A percentile compares a stretch with the other conserved stretches of the same genome.
These are phyloP conservation scores for Solanum chilense DNA, from an alignment of 257 asterid genomes.

Conservation along the genomic window DNA sequence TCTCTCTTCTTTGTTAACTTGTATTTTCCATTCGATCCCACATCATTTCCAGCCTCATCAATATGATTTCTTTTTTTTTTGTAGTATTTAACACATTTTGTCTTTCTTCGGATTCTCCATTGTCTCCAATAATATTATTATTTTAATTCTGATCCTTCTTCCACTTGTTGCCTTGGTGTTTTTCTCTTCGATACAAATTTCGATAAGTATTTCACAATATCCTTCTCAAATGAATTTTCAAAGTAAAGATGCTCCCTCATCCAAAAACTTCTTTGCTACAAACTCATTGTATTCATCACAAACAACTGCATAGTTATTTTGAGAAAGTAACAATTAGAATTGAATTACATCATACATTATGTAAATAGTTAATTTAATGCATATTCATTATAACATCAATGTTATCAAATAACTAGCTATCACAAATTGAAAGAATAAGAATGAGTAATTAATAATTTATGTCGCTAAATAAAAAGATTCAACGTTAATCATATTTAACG, in stretches of 20 bases:
- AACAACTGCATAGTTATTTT: not conserved
- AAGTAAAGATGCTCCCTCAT: not conserved
- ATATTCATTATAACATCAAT: not conserved
- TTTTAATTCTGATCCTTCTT: not conserved
- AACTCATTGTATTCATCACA: not conserved
- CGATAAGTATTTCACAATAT: not conserved
- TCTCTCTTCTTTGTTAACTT: not conserved
- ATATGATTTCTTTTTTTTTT: not conserved
- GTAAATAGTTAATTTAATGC: not conserved
- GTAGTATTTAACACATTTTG: not conserved
- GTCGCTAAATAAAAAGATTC: not conserved
- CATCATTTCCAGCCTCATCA: not conserved
- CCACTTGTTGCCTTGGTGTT: not conserved
- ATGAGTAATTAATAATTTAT: too few species aligned
- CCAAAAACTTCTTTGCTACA: not conserved
- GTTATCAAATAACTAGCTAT: not conserved
- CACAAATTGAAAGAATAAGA: too few species aligned
- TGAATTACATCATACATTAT: not conserved
- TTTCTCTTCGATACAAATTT: not conserved
- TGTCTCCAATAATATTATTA: not conserved
- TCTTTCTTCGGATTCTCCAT: not conserved
- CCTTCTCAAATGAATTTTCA: not conserved
- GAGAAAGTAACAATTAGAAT: too few species aligned
- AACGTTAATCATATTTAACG: not conserved
- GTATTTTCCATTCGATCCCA: not conserved